phyloP scores from a whole-genome alignment of 768 basidiomycete species.

The Lentinula detonsa region DNA sequence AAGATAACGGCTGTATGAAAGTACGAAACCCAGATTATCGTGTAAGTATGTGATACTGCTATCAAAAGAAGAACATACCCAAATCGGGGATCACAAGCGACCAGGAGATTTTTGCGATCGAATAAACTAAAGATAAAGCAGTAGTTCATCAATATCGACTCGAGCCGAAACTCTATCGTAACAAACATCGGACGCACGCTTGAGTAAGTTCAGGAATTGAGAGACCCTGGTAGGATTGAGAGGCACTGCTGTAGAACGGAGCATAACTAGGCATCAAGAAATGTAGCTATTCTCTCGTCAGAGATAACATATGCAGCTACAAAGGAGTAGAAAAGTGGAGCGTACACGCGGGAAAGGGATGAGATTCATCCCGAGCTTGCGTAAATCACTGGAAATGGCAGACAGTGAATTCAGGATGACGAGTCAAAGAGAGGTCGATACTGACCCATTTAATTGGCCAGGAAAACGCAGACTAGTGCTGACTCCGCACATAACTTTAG shows the following conservation, averaged over 20 bases:
- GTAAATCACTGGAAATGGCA: conserved; percentile 52
- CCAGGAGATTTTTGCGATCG: conserved; percentile 73
- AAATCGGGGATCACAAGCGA: conserved; percentile 75
- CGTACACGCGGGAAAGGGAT: conserved; percentile 90
- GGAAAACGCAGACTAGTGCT: conserved; percentile 91
- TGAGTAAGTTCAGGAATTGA: conserved; percentile 67
- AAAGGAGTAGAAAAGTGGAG: neutral
- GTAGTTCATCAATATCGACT: neutral
- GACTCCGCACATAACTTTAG: conserved; percentile 92
- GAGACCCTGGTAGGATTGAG: conserved; percentile 51
- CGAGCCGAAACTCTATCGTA: neutral
- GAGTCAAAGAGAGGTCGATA: neutral
- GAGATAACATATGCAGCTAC: conserved; percentile 1
- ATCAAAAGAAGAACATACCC: conserved; percentile 36
- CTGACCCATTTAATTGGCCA: conserved; percentile 86
- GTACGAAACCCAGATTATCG: conserved; percentile 1
- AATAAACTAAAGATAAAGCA: conserved; percentile 50
- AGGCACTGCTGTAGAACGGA: conserved; percentile 71
- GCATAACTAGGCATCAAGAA: conserved; percentile 96
- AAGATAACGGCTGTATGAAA: conserved; percentile 59
- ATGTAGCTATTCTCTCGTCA: conserved; percentile 57
- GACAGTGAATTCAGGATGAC: neutral
- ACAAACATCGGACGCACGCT: conserved; percentile 40
- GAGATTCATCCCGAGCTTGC: conserved; percentile 90
- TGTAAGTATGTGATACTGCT: neutral